Percentiles rank a stretch among this genome's conserved stretches.
phyloP scores from a whole-genome alignment of 352 stramenopile species.

The Pythium insidiosum region DNA sequence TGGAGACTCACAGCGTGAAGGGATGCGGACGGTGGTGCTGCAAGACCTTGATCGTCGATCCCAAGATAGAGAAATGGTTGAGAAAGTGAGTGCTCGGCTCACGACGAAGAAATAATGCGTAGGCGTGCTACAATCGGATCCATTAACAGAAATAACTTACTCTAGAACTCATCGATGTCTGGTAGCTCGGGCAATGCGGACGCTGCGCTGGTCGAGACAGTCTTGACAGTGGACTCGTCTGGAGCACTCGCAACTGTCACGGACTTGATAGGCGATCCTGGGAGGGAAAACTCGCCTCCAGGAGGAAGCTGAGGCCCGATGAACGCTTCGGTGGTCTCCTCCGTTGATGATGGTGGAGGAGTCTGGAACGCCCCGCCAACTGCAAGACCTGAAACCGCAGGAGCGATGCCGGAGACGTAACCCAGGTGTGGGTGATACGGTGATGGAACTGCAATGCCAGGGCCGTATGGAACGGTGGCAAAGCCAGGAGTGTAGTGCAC shows the following conservation, averaged over 20 bases:
- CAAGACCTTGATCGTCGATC: too few species aligned
- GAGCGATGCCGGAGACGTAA: conserved; percentile 10
- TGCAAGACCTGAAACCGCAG: neutral
- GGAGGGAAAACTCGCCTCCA: conserved; percentile 9
- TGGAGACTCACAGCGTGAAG: too few species aligned
- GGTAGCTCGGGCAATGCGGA: conserved; percentile 30
- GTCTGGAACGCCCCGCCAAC: conserved; percentile 6
- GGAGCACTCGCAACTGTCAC: neutral
- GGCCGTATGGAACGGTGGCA: conserved; percentile 4
- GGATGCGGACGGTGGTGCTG: too few species aligned
- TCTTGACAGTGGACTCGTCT: neutral
- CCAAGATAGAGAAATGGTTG: too few species aligned
- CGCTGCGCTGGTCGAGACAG: neutral
- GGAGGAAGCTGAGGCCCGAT: conserved; percentile 47
- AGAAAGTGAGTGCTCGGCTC: too few species aligned
- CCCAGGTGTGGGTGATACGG: conserved; percentile 12
- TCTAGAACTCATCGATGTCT: conserved; percentile 25
- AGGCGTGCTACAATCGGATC: too few species aligned
- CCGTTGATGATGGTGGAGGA: neutral
- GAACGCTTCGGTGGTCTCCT: conserved; percentile 13
- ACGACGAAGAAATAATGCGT: too few species aligned
- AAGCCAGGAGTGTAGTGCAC: conserved; percentile 8
- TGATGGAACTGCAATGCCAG: conserved; percentile 5
- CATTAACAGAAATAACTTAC: too few species aligned
- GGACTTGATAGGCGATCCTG: conserved; percentile 1